Base-by-base conservation (phyloP, 179 eudicot species). In the Amaranthus tricolor region DNA sequence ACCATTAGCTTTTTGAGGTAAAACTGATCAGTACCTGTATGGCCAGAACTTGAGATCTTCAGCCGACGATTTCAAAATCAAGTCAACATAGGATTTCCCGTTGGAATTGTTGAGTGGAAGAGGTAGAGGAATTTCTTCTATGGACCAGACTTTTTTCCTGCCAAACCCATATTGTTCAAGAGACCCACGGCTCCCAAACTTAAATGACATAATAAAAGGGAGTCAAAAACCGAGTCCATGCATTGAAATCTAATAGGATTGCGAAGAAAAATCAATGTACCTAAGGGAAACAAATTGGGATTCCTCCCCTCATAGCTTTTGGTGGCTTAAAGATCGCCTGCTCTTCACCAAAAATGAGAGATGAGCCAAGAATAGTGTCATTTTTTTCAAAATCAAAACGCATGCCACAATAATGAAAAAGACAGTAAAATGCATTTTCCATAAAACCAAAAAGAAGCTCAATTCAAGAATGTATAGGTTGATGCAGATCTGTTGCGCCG, bases 201-300 rank as follows among this genome's bases (percentile, higher is more conserved):
- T 81, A 82, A 83, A 31, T 52, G 51, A 47, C 15, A 72, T n/a
- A 50, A 50, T 51, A 70, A 53, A 59, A 7, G 19, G 8, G 72
- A 68, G 24, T 72, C 72, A 78, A 62, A 62, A 63, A 62, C 52
- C 6, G 62, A 71, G 13, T 56, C 55, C 70, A 24, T 65, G 70
- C 24, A 67, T 40, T 57, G 62, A 7, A 60, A 58, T 45, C 48
- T 12, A 73, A 11, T n/a, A n/a, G 72, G 13, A 69, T 31, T 6
- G 19, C 17, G 56, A 57, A 73, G 43, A 49, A 69, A 43, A 63
- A 52, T 31, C 17, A 54, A 44, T 8, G 40, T 84, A 94, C 98
- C 98, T 94, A 91, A 49, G 98, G 98, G 73, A 94, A 94, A 82
- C 96, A 94, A 73, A 90, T 83, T 70, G 96, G 84, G 14, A 90